These are phyloP conservation scores for Sclerotinia glacialis DNA, from an alignment of 2,329 filamentous ascomycete genomes.

Conservation along the genomic window DNA sequence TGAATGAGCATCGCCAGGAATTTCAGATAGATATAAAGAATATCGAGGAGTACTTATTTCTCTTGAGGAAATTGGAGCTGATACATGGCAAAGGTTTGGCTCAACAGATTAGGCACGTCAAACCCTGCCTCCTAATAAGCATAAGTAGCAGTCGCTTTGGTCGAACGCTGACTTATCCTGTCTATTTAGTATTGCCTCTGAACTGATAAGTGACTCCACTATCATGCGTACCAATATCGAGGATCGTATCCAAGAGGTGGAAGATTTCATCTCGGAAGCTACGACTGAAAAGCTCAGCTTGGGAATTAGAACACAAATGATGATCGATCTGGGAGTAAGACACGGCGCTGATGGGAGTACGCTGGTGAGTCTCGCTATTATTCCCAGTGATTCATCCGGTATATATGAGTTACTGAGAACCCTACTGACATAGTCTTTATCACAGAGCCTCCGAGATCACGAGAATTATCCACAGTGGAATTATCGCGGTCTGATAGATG, in stretches of 20 bases:
- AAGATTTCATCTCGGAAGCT: not conserved
- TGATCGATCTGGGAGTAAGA: not conserved
- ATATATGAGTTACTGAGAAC: rapidly evolving
- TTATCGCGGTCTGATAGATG: not conserved
- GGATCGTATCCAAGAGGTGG: not conserved
- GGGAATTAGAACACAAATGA: not conserved
- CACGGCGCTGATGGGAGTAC: not conserved
- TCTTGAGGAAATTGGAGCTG: not conserved
- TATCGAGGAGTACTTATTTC: not conserved
- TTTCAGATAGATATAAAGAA: conserved; percentile 2
- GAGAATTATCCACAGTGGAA: not conserved
- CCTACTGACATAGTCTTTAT: not conserved
- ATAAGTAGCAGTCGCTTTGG: too few relatives aligned
- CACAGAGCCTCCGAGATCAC: not conserved
- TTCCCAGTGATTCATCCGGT: too few relatives aligned
- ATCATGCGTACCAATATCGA: conserved; percentile 5
- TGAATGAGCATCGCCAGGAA: not conserved
- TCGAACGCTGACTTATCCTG: not conserved
- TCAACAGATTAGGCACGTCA: not conserved
- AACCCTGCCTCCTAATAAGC: not conserved
- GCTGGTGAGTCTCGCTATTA: not conserved
- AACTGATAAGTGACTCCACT: not conserved
- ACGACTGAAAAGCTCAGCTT: not conserved
- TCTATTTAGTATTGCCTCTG: not conserved
- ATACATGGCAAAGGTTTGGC: not conserved